Evolutionary conservation across 352 stramenopile genomes (phyloP), one percentile per base, ranked within the genome.

Genomic region (Paralagenidium karlingii): DNA sequence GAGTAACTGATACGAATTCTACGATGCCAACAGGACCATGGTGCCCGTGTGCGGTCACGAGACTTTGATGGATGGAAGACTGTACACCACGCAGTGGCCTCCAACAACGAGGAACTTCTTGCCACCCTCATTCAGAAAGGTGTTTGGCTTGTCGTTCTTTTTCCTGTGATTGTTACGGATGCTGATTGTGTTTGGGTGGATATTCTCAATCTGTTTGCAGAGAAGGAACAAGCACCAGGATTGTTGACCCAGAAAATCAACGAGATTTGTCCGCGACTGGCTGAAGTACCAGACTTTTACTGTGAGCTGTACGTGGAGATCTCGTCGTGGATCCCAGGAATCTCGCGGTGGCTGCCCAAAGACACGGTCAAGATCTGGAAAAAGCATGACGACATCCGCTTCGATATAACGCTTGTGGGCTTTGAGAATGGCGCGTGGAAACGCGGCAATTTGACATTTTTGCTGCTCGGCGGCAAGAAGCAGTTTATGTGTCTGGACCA

Each of bases 361-460:
- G 69, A 87, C 45, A 79, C 64, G 3, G 49, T 87, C 16, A 81
- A 68, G 48, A 84, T 87, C 33, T 84, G 69, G 69, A 87, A 87
- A 48, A 60, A 63, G 10, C 59, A 45, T 3, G 37, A 55, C 26
- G 50, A 84, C 30, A 61, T 84, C 20, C 63, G 74, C 28, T 71
- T 80, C 16, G 69, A 87, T 26, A 57, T 82, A 16, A 71, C 67
- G 2, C 54, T 87, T 9, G 56, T 82, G 11, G 73, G 71, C 3
- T 82, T 82, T 39, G 55, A 82, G 21, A 63, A 74, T 28, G 63
- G 67, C 2, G 39, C 47, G 22, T 87, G 73, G 73, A 49, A 71
- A 40, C 69, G 73, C 32, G 73, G 73, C 25, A 55, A 80, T 21
- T 29, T 82, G 31, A 79, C 69, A 8, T 82, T 84, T 34, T 24